Percentiles rank a stretch among this genome's conserved stretches.
Evolutionary conservation across 2,329 filamentous ascomycete species (phyloP).

Genomic region (Leptographium radiaticola): DNA sequence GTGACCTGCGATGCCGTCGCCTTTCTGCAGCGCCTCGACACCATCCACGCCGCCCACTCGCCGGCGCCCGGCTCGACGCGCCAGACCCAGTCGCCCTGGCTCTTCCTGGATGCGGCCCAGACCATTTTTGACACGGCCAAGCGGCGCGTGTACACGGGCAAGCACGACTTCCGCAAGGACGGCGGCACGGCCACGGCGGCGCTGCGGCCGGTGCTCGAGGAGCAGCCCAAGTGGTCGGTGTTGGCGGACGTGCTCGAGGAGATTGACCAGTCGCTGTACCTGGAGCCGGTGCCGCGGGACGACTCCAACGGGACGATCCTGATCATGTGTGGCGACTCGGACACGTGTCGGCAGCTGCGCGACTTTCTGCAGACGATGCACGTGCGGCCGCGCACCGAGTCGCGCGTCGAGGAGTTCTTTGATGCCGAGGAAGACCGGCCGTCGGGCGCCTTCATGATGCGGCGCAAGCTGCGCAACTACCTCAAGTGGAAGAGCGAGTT

Average conservation of each 20-base stretch:
- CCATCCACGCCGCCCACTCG: constrained; percentile 79
- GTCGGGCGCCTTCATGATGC: constrained; percentile 81
- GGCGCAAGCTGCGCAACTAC: constrained; percentile 73
- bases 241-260: constrained; percentile 85
- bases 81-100: constrained; percentile 86
- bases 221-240: constrained; percentile 86
- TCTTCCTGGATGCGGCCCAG: constrained; percentile 90
- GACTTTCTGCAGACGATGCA: constrained; percentile 91
- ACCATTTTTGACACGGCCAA: constrained; percentile 88
- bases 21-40: constrained; percentile 87
- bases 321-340: constrained; percentile 87
- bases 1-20: constrained; percentile 81
- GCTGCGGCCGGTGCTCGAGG: constrained; percentile 72
- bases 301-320: constrained; percentile 86
- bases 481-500: constrained; percentile 86
- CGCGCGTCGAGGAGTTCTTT: constrained; percentile 30
- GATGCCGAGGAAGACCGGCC: constrained; percentile 45
- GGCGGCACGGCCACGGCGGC: constrained; percentile 26
- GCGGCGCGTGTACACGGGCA: constrained; percentile 69
- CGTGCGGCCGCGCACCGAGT: constrained; percentile 42
- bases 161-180: constrained; percentile 34
- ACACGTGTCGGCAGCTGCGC: constrained; percentile 74
- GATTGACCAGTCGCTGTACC: constrained; percentile 74
- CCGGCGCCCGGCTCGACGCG: constrained; percentile 77
- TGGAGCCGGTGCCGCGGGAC: constrained; percentile 59